Evolutionary conservation across 2,329 filamentous ascomycete genomes (phyloP), one percentile per base, ranked within the genome.

Genomic region (Hypoxylon sp.): DNA sequence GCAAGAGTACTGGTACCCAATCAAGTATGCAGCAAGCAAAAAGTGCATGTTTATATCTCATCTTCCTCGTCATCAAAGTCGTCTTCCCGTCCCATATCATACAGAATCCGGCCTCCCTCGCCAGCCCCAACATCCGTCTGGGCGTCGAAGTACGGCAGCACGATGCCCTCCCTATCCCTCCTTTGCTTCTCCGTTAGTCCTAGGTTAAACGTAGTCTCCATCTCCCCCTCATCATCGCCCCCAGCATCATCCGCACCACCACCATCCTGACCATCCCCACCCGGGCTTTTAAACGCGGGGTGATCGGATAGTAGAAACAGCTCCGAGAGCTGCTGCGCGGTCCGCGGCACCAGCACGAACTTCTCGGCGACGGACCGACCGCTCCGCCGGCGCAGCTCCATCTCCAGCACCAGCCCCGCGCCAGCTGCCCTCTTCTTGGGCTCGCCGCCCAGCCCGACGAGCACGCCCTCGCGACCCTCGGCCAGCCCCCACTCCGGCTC

Each of bases 81-180:
- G 71, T 99, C 94, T 74, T 97, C 94, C 57, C 86, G 83, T 1
- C 92, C 93, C 89, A 97, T 96, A 63, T 97, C 93, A 69, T 99
- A 99, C 65, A 99, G 68, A 60, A 99, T 99, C 54, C 93, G 81
- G 0, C 94, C 94, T 3, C 94, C 93, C 64, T 96, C 91, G 0
- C 92, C 92, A 0, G 83, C 81, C 1, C 86, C 87, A 41, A 85
- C 81, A 36, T 87, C 88, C 43, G 85, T 90, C 78, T 99, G 94
- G 16, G 94, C 94, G 75, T 99, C 94, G 72, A 95, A 97, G 70
- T 99, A 97, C 11, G 94, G 94, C 70, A 97, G 70, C 29, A 97
- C 89, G 6, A 99, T 90, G 0, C 89, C 90, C 64, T 97, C 93
- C 17, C 94, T 78, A 40, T 96, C 93, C 59, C 81, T 79, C 63